Evolutionary conservation across 495 filamentous ascomycete genomes (phyloP), one percentile per base, ranked within the genome.

Genomic region (Pyrenula massariospora): DNA sequence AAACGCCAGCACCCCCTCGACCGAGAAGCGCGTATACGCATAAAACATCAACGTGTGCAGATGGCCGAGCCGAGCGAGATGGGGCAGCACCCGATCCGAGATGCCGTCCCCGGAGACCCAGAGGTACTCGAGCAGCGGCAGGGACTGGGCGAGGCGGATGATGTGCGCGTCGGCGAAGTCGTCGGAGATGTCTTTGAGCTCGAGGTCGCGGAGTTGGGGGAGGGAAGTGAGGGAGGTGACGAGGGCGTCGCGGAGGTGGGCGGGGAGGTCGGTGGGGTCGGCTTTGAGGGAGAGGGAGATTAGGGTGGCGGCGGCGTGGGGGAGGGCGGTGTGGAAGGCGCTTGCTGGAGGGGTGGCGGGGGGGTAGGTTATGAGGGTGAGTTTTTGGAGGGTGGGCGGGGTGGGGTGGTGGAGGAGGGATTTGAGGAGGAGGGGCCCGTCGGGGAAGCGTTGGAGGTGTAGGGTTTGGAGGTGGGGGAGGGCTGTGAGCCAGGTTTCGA

Each of bases 391-490:
- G 20, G 63, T 68, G 31, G 8, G 31, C 20, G 83, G 71, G 20
- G 71, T 67, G 48, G 80, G 67, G 21, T 75, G 72, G 15, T 77
- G 60, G 0, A 88, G 68, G 3, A 84, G 62, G 12, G 80, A 72
- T 8, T 73, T 73, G 1, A 86, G 60, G 2, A 90, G 66, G 3
- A 65, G 59, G 1, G 80, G 62, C 23, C 75, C 76, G 24, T 75
- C 72, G 1, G 73, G 59, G n/a, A 88, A 66, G 42, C 70, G 67
- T 22, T 62, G 62, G 24, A 90, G 65, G 10, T 68, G 69, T 12
- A 90, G 71, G 3, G 64, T 65, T 36, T 73, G 70, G 65, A 86
- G 89, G 8, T 71, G 70, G 25, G 72, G 62, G 15, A 85, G 67
- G 19, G n/a, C 5, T 5, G n/a, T 52, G 10, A 52, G 22, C 50